Base-by-base conservation (phyloP, 1,284 basidiomycete species). In the Rhodotorula sp. region DNA sequence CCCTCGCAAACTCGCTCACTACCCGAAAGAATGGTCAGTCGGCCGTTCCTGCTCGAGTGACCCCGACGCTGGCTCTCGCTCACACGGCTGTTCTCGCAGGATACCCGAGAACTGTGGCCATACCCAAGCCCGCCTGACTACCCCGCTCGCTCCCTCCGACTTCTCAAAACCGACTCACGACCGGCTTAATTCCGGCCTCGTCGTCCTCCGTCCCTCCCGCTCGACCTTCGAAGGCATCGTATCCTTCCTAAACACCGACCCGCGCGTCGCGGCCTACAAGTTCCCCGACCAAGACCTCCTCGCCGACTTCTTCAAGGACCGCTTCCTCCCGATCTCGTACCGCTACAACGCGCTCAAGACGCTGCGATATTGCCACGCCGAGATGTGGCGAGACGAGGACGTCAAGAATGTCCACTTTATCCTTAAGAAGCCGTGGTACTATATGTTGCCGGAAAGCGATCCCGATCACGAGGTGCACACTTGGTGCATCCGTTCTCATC, bases 281-380 rank as follows among this genome's bases (percentile, higher is more conserved):
- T 98, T 98, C 80, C 89, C 93, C 0, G 94, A 98, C 79, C 94
- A 98, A 81, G 94, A 98, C 77, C 85, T 96, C 32, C 86, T 98
- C 44, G 86, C 92, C 2, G 86, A 86, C 46, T 87, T 88, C 77
- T 97, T 94, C 83, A 81, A 83, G 62, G 89, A 88, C 19, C 72
- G 74, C 60, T 83, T 84, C 70, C 82, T 84, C 72, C 83, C 82
- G 53, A 73, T 83, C 57, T 81, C 64, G 67, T 79, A 64, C 75
- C 79, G 71, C 80, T 94, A 92, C 81, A 95, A 95, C 75, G 91
- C 90, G 0, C 84, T 94, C 73, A 91, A 91, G 81, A 90, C 90
- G 27, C 80, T 92, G 71, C 84, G 87, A 59, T 77, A 84, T 55
- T 84, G 89, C 62, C 92, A 95, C 79, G 79, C 83, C 46, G 78